Evolutionary conservation across 75 land plant species (phyloP), one percentile per base, ranked within the genome.

Genomic region (Isoetes taiwanensis): DNA sequence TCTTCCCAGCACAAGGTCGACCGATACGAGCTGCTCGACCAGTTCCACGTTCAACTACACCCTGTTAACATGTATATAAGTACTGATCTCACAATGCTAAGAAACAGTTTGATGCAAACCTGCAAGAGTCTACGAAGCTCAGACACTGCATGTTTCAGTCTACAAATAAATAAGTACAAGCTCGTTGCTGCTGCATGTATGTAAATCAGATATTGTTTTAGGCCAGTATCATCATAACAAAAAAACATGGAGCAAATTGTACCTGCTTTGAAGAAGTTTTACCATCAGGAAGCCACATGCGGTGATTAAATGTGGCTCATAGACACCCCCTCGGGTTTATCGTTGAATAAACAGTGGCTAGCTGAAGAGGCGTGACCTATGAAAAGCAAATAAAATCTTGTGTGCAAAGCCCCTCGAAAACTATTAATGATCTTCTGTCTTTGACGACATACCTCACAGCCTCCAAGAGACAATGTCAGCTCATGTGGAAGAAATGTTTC

Each of bases 1-100:
- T 70, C 38, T 70, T 73, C 43, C 76, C 76, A 46, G 74, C 73
- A 63, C 74, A 69, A 2, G 74, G 74, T 28, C 66, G 55, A 19
- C 65, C 76, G 26, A 70, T 37, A 40, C 59, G 65, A 41, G 74
- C 74, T 11, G 58, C 60, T 27, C 50, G 46, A 29, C 76, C 76
- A 43, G 73, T 63, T 17, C 76, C 73, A 34, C 27, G 59, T 30
- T 70, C 67, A 23, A 70, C 76, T 32, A 68, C 75, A 17, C 64
- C 72, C 75, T 68, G 58, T 0, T 3, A 59, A 9, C 16, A 46
- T 37, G 14, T 14, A n/a, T n/a, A n/a, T n/a, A n/a, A n/a, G n/a
- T n/a, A 37, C 14, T 14, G 14, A 37, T 14, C 39, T 37, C 38
- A 9, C 9, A 14, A 14, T 9, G 38, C 14, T n/a, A n/a, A n/a